A percentile compares a stretch with the other conserved stretches of the same genome.
Conservation (phyloP, 2,329 filamentous ascomycete genomes). For the Colletotrichum sp. region DNA sequence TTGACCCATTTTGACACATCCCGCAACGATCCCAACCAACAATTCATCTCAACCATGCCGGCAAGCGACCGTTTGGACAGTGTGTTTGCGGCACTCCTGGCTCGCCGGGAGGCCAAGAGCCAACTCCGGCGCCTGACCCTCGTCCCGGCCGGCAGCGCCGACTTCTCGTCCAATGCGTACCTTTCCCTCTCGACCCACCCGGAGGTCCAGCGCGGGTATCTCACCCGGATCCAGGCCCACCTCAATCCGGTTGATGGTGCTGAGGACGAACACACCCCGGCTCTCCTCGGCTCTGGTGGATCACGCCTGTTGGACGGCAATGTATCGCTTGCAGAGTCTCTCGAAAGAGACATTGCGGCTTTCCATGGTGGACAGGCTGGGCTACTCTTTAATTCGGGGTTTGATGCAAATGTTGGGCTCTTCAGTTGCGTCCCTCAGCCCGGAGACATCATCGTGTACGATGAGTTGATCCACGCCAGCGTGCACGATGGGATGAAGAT, state of each 20-base stretch:
- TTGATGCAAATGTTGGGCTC: slow-evolving; percentile 69
- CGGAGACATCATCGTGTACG: slow-evolving; percentile 70
- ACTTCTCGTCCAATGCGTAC: slow-evolving; percentile 81
- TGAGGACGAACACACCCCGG: slow-evolving; percentile 23
- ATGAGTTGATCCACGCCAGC: slow-evolving; percentile 79
- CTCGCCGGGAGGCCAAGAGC: slow-evolving; percentile 28
- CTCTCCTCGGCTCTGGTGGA: slow-evolving; percentile 55
- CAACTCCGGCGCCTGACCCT: slow-evolving; percentile 53
- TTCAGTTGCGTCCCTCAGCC: slow-evolving; percentile 64
- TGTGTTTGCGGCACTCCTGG: slow-evolving; percentile 2
- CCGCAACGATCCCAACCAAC: neutral
- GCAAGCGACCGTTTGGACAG: slow-evolving; percentile 14
- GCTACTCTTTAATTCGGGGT: slow-evolving; percentile 63
- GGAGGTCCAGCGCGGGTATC: slow-evolving; percentile 65
- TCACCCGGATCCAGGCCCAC: slow-evolving; percentile 39
- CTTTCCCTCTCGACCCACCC: slow-evolving; percentile 70
- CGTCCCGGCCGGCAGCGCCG: slow-evolving; percentile 69
- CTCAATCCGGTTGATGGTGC: neutral
- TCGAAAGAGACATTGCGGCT: slow-evolving; percentile 50
- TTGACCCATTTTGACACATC: neutral
- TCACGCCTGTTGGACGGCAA: slow-evolving; percentile 61
- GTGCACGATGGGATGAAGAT: slow-evolving; percentile 77
- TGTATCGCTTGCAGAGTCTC: slow-evolving; percentile 41
- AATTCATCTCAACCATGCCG: neutral
- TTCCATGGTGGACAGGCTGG: slow-evolving; percentile 52